Percentiles rank a stretch among this genome's conserved stretches.
Conservation (phyloP, 2,329 filamentous ascomycete genomes). For the Colletotrichum simmondsii region DNA sequence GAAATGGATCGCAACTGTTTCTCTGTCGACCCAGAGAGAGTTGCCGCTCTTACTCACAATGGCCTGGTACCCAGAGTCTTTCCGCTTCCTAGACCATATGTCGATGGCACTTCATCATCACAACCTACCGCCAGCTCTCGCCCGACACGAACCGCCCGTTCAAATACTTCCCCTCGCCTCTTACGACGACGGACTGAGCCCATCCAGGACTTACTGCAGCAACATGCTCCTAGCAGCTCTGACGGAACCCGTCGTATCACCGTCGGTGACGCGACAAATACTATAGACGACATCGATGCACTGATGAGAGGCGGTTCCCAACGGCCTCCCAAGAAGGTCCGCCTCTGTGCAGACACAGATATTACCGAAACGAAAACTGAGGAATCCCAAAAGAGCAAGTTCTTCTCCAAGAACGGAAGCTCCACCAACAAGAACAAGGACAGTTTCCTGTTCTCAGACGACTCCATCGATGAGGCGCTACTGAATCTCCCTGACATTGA, state of each 20-base stretch:
- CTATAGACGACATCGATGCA: slow-evolving; percentile 31
- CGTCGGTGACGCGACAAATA: slow-evolving; percentile 5
- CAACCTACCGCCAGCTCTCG: slow-evolving; percentile 37
- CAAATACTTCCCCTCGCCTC: slow-evolving; percentile 50
- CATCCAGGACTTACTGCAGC: slow-evolving; percentile 54
- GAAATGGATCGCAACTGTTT: slow-evolving; percentile 74
- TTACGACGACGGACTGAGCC: slow-evolving; percentile 65
- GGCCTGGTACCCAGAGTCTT: slow-evolving; percentile 66
- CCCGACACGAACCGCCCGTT: slow-evolving; percentile 35
- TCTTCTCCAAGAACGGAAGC: slow-evolving; percentile 54
- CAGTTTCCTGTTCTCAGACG: slow-evolving; percentile 63
- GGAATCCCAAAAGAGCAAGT: slow-evolving; percentile 61
- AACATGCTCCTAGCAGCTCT: slow-evolving; percentile 11
- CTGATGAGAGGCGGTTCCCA: slow-evolving; percentile 28
- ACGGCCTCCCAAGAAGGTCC: slow-evolving; percentile 67
- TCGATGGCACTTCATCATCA: slow-evolving; percentile 47
- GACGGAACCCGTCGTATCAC: slow-evolving; percentile 21
- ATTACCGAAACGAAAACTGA: slow-evolving; percentile 42
- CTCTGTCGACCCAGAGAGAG: slow-evolving; percentile 59
- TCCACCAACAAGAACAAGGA: slow-evolving; percentile 48
- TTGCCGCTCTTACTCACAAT: slow-evolving; percentile 60
- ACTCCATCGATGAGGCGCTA: slow-evolving; percentile 67
- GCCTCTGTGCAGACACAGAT: slow-evolving; percentile 59
- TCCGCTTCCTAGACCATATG: slow-evolving; percentile 67
- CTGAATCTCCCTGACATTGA: slow-evolving; percentile 62